Percentiles rank a stretch among this genome's conserved stretches.
Evolutionary conservation across 352 stramenopile genomes (phyloP).

Genomic region (Pythium apleroticum): DNA sequence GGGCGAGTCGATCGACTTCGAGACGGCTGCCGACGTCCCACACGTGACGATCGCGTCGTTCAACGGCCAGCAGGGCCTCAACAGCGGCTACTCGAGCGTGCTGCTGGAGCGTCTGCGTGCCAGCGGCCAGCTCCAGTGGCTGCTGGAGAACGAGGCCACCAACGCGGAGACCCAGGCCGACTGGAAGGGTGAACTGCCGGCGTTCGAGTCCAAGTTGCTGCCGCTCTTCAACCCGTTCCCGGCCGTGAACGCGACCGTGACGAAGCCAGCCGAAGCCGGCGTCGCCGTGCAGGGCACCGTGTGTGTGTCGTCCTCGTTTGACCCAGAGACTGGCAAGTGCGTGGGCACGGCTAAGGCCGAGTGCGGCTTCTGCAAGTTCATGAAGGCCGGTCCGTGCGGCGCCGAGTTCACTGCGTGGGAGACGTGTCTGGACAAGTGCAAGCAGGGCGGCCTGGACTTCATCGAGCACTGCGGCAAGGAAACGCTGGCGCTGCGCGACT

Average conservation of each 20-base stretch:
- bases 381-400: slow-evolving; percentile 86
- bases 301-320: slow-evolving; percentile 68
- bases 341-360: slow-evolving; percentile 63
- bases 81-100: slow-evolving; percentile 65
- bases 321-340: slow-evolving; percentile 50
- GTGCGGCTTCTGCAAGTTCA: slow-evolving; percentile 91
- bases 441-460: slow-evolving; percentile 72
- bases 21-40: slow-evolving; percentile 39
- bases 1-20: slow-evolving; percentile 62
- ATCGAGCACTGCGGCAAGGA: slow-evolving; percentile 75
- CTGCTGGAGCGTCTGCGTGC: slow-evolving; percentile 74
- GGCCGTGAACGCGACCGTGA: slow-evolving; percentile 40
- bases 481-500: slow-evolving; percentile 80
- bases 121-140: slow-evolving; percentile 52
- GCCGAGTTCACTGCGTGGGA: slow-evolving; percentile 82
- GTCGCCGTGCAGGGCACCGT: slow-evolving; percentile 54
- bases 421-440: slow-evolving; percentile 75
- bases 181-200: slow-evolving; percentile 65
- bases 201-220: slow-evolving; percentile 69
- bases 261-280: slow-evolving; percentile 22
- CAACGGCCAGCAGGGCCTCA: slow-evolving; percentile 41
- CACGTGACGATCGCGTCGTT: slow-evolving; percentile 65
- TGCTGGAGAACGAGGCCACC: slow-evolving; percentile 38
- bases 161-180: slow-evolving; percentile 16
- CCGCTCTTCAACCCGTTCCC: slow-evolving; percentile 84